These are phyloP conservation scores for Cymbidium sinense DNA, from an alignment of 106 monocot genomes.

Conservation along the genomic window DNA sequence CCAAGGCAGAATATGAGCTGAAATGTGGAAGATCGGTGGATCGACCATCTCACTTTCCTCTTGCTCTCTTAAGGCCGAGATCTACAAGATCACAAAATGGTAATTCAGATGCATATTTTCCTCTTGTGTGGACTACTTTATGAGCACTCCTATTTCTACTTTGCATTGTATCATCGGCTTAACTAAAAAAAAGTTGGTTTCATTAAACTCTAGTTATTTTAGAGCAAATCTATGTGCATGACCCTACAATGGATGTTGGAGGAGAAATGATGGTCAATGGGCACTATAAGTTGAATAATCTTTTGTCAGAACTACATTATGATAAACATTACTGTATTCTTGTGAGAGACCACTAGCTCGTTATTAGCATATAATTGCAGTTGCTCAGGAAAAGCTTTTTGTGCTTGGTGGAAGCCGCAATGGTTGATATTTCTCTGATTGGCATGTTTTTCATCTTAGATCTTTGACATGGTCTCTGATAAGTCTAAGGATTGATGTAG, in stretches of 20 bases:
- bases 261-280: slow-evolving; percentile 1
- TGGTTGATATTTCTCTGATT: slow-evolving; percentile 77
- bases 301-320: slow-evolving; percentile 3
- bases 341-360: slow-evolving; percentile 2
- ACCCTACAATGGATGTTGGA: background rate
- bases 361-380: slow-evolving; percentile 25
- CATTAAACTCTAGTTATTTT: background rate
- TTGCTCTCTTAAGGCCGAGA: no score
- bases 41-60: no score
- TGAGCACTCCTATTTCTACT: background rate
- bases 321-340: background rate
- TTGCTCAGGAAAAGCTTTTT: slow-evolving; percentile 52
- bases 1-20: no score
- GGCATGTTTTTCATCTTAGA: slow-evolving; percentile 82
- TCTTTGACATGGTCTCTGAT: slow-evolving; percentile 60
- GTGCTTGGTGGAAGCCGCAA: slow-evolving; percentile 82
- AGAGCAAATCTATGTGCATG: background rate
- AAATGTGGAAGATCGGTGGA: no score
- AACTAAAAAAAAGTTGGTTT: background rate
- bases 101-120: background rate
- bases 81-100: no score
- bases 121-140: background rate
- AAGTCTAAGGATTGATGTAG: slow-evolving; percentile 17
- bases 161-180: background rate
- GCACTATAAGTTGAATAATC: background rate